Evolutionary conservation across 2,329 filamentous ascomycete species (phyloP).

Genomic region (Phoma herbarum): DNA sequence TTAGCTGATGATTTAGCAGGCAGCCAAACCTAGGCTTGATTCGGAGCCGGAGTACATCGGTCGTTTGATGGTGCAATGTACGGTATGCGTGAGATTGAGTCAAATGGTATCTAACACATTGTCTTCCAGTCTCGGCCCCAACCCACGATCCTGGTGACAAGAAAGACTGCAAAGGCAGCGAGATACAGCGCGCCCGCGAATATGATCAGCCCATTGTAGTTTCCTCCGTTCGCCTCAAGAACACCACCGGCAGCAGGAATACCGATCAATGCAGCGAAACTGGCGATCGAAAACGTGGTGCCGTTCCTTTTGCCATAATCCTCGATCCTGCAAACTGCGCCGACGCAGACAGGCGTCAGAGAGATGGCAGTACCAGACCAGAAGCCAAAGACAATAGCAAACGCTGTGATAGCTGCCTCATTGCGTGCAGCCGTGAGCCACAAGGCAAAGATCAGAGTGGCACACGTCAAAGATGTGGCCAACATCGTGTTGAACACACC

Average conservation of each 20-base stretch:
- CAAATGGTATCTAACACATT: background rate
- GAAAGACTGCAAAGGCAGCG: conserved; percentile 27
- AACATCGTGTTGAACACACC: conserved; percentile 64
- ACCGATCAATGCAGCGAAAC: conserved; percentile 70
- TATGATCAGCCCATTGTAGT: conserved; percentile 31
- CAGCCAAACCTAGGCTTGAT: no score
- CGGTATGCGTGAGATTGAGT: background rate
- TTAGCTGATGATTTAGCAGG: background rate
- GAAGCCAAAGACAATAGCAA: conserved; percentile 73
- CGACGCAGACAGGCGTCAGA: conserved; percentile 69
- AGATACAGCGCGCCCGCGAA: conserved; percentile 32
- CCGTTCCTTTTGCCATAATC: conserved; percentile 75
- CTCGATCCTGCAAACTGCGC: conserved; percentile 73
- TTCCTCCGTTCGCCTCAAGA: conserved; percentile 25
- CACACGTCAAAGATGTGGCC: conserved; percentile 54
- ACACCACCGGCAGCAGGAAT: conserved; percentile 69
- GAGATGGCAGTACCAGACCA: conserved; percentile 72
- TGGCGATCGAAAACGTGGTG: conserved; percentile 66
- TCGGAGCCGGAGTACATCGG: no score
- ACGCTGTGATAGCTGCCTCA: conserved; percentile 66
- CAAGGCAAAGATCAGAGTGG: conserved; percentile 61
- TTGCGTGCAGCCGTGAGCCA: conserved; percentile 62
- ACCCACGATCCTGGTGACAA: conserved; percentile 26
- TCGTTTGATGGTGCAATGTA: background rate
- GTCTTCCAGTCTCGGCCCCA: conserved; percentile 26